phyloP scores from a whole-genome alignment of 306 rosid genomes.

The Vigna angularis region DNA sequence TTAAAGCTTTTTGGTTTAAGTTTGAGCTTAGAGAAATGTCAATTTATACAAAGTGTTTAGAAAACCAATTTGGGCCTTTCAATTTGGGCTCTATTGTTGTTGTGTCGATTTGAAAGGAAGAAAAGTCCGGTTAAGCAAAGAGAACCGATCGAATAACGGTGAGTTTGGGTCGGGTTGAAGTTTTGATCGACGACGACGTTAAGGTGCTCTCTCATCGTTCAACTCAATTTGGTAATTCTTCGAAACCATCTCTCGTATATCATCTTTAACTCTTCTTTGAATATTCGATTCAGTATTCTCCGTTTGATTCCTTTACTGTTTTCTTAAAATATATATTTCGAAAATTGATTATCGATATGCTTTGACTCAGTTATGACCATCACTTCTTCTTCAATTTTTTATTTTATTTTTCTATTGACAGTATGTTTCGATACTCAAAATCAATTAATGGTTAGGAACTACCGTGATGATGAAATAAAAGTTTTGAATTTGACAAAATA shows the following conservation, averaged over 20 bases:
- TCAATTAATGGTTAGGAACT: background rate
- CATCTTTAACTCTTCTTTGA: background rate
- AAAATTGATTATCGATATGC: slow-evolving; percentile 8
- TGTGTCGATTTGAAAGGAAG: background rate
- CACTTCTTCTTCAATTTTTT: background rate
- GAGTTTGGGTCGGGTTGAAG: slow-evolving; percentile 33
- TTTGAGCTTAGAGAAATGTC: too few relatives aligned
- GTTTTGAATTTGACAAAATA: background rate
- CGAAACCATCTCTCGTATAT: background rate
- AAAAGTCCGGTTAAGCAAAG: background rate
- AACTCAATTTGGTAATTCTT: slow-evolving; percentile 34
- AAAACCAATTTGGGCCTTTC: background rate
- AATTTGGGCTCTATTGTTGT: background rate
- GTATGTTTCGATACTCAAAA: background rate
- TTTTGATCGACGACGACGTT: slow-evolving; percentile 34
- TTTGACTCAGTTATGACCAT: slow-evolving; percentile 39
- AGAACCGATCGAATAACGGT: background rate
- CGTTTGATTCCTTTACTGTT: background rate
- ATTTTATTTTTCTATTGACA: background rate
- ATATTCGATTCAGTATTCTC: background rate
- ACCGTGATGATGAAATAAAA: background rate
- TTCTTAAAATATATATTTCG: too few relatives aligned
- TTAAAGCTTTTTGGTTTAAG: too few relatives aligned
- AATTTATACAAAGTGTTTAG: too few relatives aligned
- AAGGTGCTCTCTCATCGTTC: slow-evolving; percentile 22